These are phyloP conservation scores for Sordariomycetes sp. DNA, from an alignment of 2,329 filamentous ascomycete species.

Conservation along the genomic window DNA sequence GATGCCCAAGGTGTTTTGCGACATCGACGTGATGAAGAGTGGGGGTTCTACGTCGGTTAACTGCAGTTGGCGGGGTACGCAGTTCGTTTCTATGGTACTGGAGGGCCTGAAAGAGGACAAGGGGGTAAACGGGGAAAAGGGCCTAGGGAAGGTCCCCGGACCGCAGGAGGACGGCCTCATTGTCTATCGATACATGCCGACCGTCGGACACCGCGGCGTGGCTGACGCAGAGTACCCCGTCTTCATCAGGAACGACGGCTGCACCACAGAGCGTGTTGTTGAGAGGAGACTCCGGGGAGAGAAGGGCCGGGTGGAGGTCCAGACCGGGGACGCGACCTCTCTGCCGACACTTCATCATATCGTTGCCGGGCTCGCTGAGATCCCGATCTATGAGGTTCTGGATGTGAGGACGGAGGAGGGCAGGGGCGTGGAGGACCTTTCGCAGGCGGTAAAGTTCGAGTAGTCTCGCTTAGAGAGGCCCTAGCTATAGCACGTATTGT, in stretches of 20 bases:
- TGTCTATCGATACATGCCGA: conserved; percentile 47
- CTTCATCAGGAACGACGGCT: conserved; percentile 23
- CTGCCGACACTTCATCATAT: conserved; percentile 53
- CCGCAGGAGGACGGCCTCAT: conserved; percentile 34
- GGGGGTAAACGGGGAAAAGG: not conserved
- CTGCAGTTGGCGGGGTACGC: conserved; percentile 29
- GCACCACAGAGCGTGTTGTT: conserved; percentile 9
- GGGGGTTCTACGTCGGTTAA: conserved; percentile 20
- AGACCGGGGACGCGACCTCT: conserved; percentile 37
- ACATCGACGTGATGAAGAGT: conserved; percentile 29
- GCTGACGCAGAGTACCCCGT: conserved; percentile 43
- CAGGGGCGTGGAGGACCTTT: not conserved
- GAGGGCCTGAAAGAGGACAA: conserved; percentile 8
- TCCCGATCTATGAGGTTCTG: conserved; percentile 24
- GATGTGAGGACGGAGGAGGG: conserved; percentile 8
- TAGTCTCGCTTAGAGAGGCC: not conserved
- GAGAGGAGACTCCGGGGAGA: conserved; percentile 18
- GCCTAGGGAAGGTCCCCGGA: not conserved
- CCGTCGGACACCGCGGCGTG: conserved; percentile 36
- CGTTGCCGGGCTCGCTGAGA: conserved; percentile 35
- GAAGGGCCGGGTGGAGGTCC: conserved; percentile 29
- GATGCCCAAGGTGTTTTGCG: conserved; percentile 48
- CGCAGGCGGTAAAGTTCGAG: conserved; percentile 1
- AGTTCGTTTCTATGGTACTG: conserved; percentile 24
- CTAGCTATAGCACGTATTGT: conserved; percentile 11